phyloP scores from a whole-genome alignment of 2,329 filamentous ascomycete genomes.

The Ceratocystis alfenasii region DNA sequence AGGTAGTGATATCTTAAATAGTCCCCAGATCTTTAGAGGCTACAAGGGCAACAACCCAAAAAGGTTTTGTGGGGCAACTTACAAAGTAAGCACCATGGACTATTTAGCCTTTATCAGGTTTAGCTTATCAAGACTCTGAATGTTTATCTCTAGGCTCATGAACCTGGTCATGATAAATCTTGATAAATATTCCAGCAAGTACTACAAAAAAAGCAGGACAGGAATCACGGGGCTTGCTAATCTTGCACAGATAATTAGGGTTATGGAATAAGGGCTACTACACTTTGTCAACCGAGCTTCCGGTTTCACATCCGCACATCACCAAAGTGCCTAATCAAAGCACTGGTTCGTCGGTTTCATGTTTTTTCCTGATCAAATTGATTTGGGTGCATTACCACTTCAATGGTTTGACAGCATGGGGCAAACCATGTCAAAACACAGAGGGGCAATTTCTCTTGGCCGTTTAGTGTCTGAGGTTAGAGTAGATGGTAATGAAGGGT shows the following conservation, averaged over 20 bases:
- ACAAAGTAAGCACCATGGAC: neutral
- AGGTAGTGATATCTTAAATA: neutral
- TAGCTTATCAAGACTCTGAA: neutral
- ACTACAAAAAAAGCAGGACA: too few species aligned
- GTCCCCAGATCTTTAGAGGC: neutral
- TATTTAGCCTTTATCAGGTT: neutral
- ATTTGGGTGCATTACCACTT: neutral
- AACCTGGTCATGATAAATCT: neutral
- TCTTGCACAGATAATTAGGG: neutral
- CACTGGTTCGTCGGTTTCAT: neutral
- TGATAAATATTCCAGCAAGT: too few species aligned
- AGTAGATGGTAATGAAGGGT: neutral
- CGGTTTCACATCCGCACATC: neutral
- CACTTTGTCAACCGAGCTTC: neutral
- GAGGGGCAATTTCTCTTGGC: neutral
- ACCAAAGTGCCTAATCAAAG: neutral
- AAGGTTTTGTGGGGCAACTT: neutral
- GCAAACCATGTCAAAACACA: neutral
- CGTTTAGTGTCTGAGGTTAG: conserved; percentile 10
- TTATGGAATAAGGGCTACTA: neutral
- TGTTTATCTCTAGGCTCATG: neutral
- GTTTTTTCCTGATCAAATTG: neutral
- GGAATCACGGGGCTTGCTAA: too few species aligned
- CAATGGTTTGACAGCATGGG: neutral
- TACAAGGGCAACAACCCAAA: neutral